Conservation (phyloP, 2,329 filamentous ascomycete genomes). For the Nothopassalora personata region DNA sequence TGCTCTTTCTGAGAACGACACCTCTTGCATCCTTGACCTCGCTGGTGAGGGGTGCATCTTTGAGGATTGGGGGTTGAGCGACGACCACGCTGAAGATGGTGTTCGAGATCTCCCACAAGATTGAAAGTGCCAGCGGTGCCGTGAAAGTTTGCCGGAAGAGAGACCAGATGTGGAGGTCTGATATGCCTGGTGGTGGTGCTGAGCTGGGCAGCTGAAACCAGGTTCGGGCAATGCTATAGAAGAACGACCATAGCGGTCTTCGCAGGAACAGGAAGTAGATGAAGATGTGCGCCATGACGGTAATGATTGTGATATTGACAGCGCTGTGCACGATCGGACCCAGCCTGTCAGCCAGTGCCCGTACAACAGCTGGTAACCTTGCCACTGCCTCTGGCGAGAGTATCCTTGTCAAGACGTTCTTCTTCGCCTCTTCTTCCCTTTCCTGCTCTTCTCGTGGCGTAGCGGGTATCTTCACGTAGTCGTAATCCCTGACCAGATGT, state of each 20-base stretch:
- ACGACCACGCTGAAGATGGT: slow-evolving; percentile 75
- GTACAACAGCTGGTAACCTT: slow-evolving; percentile 10
- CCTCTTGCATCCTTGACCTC: slow-evolving; percentile 58
- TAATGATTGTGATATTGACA: slow-evolving; percentile 29
- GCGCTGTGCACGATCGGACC: slow-evolving; percentile 13
- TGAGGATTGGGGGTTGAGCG: slow-evolving; percentile 74
- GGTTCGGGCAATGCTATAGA: slow-evolving; percentile 63
- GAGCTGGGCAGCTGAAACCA: slow-evolving; percentile 70
- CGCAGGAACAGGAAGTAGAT: slow-evolving; percentile 62
- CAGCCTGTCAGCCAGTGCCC: slow-evolving; percentile 3
- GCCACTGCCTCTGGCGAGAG: slow-evolving; percentile 1
- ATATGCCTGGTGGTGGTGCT: slow-evolving; percentile 54
- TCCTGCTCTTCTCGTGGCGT: slow-evolving; percentile 10
- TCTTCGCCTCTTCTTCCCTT: neutral
- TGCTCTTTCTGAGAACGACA: slow-evolving; percentile 23
- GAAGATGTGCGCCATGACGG: neutral
- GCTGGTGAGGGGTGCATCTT: slow-evolving; percentile 72
- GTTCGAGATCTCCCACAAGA: slow-evolving; percentile 74
- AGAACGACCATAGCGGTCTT: slow-evolving; percentile 60
- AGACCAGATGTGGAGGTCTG: slow-evolving; percentile 10
- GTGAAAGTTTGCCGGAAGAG: slow-evolving; percentile 30
- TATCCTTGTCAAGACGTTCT: neutral
- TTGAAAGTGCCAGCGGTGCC: slow-evolving; percentile 62
- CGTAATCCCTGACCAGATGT: slow-evolving; percentile 70
- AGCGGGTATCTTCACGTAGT: slow-evolving; percentile 54